phyloP scores from a whole-genome alignment of 192 early-diverging fungal genomes.

The Dimargaris xerosporica region DNA sequence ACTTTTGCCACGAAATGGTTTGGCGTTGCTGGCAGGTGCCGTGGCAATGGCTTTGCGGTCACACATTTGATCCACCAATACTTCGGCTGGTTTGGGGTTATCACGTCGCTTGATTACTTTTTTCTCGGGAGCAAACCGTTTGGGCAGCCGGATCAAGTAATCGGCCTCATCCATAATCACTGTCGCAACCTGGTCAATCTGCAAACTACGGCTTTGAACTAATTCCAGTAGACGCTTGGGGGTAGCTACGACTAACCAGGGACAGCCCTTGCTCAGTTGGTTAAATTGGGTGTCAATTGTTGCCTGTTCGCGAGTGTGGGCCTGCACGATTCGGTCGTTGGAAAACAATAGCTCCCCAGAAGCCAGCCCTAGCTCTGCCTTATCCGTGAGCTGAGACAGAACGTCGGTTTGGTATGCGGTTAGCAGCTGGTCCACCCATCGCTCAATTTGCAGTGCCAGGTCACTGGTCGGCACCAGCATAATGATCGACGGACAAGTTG shows the following conservation, averaged over 20 bases:
- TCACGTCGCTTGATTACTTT: slow-evolving; percentile 13
- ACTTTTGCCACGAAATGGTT: background rate
- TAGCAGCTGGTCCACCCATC: background rate
- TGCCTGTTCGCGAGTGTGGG: no score
- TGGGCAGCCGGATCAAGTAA: slow-evolving; percentile 18
- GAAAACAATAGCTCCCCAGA: background rate
- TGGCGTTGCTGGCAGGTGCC: background rate
- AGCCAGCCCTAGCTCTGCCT: background rate
- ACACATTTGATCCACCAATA: background rate
- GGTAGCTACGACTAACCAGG: slow-evolving; percentile 8
- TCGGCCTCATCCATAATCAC: slow-evolving; percentile 25
- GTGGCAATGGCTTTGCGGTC: background rate
- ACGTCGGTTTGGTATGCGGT: background rate
- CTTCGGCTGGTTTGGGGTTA: slow-evolving; percentile 16
- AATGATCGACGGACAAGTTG: background rate
- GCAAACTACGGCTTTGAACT: no score
- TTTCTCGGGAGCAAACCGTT: slow-evolving; percentile 13
- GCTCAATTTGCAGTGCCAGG: background rate
- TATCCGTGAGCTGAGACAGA: background rate
- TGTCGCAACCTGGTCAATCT: background rate
- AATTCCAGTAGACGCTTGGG: slow-evolving; percentile 2
- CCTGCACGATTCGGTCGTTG: background rate
- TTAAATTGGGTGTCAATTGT: background rate
- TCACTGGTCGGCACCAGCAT: slow-evolving; percentile 7
- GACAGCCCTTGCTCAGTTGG: background rate